Evolutionary conservation across 202 grass and related monocot species (phyloP).

Genomic region (Saccharum hybrid): DNA sequence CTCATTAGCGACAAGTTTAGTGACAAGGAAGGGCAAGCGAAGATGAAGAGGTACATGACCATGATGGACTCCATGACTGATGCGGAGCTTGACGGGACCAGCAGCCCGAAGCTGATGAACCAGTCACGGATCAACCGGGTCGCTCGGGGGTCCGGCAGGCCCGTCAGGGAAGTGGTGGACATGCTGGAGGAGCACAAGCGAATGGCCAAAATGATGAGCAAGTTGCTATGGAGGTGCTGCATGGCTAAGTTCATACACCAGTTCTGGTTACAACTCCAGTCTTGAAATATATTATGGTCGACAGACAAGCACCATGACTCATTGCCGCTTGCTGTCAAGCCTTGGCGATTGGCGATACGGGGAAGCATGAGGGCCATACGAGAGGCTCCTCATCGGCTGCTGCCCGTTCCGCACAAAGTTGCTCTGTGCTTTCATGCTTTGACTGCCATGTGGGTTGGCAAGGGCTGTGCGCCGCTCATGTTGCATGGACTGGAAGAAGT

Average conservation of each 20-base stretch:
- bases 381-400: constrained; percentile 76
- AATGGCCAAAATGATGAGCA: too few species aligned
- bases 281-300: not conserved
- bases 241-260: not conserved
- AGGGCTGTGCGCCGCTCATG: constrained; percentile 62
- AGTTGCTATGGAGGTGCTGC: not conserved
- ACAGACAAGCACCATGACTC: constrained; percentile 18
- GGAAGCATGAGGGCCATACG: constrained; percentile 67
- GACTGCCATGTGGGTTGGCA: constrained; percentile 48
- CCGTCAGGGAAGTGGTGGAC: too few species aligned
- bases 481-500: constrained; percentile 93
- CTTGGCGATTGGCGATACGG: constrained; percentile 74
- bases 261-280: not conserved
- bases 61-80: too few species aligned
- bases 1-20: too few species aligned
- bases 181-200: too few species aligned
- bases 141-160: too few species aligned
- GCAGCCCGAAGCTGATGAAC: too few species aligned
- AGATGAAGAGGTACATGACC: too few species aligned
- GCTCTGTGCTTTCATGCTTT: constrained; percentile 70
- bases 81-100: too few species aligned
- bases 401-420: constrained; percentile 61
- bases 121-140: too few species aligned
- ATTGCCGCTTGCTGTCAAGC: constrained; percentile 58
- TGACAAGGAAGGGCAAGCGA: too few species aligned